phyloP scores from a whole-genome alignment of 805 yeast species.

The Spathaspora boniae region DNA sequence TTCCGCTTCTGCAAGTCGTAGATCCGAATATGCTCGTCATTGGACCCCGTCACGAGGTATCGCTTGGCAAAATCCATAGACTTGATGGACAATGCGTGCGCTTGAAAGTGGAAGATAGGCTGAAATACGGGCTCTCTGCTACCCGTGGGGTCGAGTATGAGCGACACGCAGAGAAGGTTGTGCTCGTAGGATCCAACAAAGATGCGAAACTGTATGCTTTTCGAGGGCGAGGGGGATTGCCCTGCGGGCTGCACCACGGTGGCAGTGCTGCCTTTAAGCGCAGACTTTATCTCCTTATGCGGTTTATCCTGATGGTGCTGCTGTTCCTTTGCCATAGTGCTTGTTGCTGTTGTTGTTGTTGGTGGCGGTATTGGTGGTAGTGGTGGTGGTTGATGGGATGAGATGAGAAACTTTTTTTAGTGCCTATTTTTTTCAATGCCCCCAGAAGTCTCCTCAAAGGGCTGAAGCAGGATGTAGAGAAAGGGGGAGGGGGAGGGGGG shows the following conservation, averaged over 20 bases:
- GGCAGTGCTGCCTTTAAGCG: conserved; percentile 7
- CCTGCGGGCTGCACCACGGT: background rate
- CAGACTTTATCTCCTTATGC: conserved; percentile 3
- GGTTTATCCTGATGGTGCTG: background rate
- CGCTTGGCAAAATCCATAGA: conserved; percentile 78
- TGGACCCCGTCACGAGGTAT: conserved; percentile 88
- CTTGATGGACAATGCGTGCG: conserved; percentile 86
- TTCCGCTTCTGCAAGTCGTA: conserved; percentile 92
- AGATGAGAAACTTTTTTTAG: too few species aligned
- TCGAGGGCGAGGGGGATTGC: background rate
- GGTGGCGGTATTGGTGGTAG: too few species aligned
- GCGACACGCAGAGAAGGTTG: conserved; percentile 77
- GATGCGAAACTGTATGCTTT: conserved; percentile 57
- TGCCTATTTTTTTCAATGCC: too few species aligned
- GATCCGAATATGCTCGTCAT: conserved; percentile 92
- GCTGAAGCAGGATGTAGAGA: too few species aligned
- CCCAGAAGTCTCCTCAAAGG: too few species aligned
- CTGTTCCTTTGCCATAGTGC: background rate
- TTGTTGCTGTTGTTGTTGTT: background rate
- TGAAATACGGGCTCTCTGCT: conserved; percentile 64
- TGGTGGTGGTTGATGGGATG: background rate
- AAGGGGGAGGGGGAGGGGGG: too few species aligned
- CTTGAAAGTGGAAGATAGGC: conserved; percentile 93
- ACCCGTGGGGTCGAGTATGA: conserved; percentile 48
- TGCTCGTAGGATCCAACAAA: conserved; percentile 97